These are phyloP conservation scores for Eucalyptus erythrocorys DNA, from an alignment of 345 rosid genomes.

Conservation along the genomic window DNA sequence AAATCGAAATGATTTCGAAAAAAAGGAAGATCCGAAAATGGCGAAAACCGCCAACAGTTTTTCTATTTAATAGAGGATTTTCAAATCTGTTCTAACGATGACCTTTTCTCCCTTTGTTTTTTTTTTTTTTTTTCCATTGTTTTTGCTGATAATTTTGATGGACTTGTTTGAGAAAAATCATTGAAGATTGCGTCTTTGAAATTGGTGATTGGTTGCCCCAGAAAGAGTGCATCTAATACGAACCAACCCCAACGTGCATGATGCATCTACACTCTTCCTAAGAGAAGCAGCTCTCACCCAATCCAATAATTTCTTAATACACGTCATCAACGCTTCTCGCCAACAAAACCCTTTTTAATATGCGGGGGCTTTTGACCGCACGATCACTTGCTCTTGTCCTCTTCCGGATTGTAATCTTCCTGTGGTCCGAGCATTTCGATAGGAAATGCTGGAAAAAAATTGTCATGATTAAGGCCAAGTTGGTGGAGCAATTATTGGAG, in stretches of 20 bases:
- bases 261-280: background rate
- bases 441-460: background rate
- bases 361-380: background rate
- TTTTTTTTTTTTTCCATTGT: background rate
- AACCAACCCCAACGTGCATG: background rate
- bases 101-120: background rate
- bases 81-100: background rate
- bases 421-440: background rate
- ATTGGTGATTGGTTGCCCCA: background rate
- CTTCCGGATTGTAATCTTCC: background rate
- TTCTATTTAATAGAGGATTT: background rate
- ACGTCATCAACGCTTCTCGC: background rate
- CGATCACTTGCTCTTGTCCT: background rate
- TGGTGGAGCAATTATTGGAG: background rate
- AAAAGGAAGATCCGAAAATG: background rate
- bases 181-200: background rate
- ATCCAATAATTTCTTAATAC: background rate
- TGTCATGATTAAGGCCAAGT: background rate
- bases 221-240: background rate
- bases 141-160: background rate
- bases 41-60: background rate
- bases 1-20: background rate
- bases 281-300: background rate
- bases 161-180: background rate
- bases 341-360: background rate